Base-by-base conservation (phyloP, 768 basidiomycete genomes). In the Daedalea quercina region DNA sequence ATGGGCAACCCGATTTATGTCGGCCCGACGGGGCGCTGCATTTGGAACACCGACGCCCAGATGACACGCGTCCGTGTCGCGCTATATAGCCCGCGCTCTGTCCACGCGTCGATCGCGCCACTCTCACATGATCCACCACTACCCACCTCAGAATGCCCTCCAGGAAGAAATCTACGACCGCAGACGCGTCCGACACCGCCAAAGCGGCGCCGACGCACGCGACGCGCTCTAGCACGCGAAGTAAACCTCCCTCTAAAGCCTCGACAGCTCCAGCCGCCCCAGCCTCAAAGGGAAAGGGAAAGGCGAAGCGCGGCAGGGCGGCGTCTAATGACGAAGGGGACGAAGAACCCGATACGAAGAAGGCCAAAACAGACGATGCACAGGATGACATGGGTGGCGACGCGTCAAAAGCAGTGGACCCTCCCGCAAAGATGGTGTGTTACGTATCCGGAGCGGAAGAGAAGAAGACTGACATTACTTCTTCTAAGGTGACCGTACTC, bases 401-500 rank as follows among this genome's bases (percentile, higher is more conserved):
- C 23, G 56, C 31, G 15, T 45, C 59, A 28, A 6, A 23, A 17
- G 40, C 3, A 8, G 19, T 17, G 15, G 55, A 62, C 40, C 47
- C 67, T 31, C 67, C 73, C n/a, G 63, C 69, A 59, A 79, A 79
- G 57, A 77, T 78, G 75, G 76, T 76, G 50, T 57, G 58, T 61
- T 37, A 6, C 13, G 37, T 17, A 15, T 40, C 15, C 13, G 4
- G 17, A 7, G 19, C 37, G n/a, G 13, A 41, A 11, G 33, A 35
- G 44, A 20, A 11, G 12, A 9, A n/a, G 6, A 6, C 6, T 20
- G 37, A 44, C 1, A 24, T n/a, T 20, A 35, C 15, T 11, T 44
- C 34, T 15, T 45, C 35, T 20, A 47, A 75, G 73, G 74, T 73
- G 20, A 74, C 70, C 8, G 64, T 81, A 6, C 42, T 83, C 31